phyloP scores from a whole-genome alignment of 1,284 basidiomycete species.

The Schizophyllum amplum region DNA sequence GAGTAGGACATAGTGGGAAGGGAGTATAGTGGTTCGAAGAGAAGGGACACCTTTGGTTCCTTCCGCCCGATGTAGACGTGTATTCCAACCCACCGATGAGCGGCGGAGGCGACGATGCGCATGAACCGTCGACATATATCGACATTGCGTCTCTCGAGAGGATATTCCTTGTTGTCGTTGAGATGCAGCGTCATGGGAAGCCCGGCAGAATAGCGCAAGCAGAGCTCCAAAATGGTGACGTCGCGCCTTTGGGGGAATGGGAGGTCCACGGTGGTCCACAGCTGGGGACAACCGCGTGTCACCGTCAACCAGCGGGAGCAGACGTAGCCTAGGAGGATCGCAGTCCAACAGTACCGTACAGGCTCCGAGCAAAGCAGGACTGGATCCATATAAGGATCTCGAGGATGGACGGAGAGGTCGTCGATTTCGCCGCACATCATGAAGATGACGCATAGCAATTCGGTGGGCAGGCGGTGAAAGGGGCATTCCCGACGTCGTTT shows the following conservation, averaged over 20 bases:
- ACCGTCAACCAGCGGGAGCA: not conserved
- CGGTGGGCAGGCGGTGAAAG: not conserved
- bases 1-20: not conserved
- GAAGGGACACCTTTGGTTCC: not conserved
- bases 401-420: not conserved
- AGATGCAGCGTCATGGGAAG: not conserved
- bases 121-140: not conserved
- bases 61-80: not conserved
- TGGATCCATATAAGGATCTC: not conserved
- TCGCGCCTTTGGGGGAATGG: not conserved
- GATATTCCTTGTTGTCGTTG: not conserved
- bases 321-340: not conserved
- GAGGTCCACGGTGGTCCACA: not conserved
- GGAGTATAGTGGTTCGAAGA: not conserved
- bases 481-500: no score
- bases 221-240: not conserved
- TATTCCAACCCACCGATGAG: not conserved
- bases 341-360: not conserved
- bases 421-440: not conserved
- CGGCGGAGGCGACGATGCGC: not conserved
- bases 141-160: not conserved
- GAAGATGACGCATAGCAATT: not conserved
- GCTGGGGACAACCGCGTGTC: not conserved
- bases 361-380: not conserved
- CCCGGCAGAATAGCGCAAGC: not conserved